Evolutionary conservation across 2,329 filamentous ascomycete genomes (phyloP), one percentile per base, ranked within the genome.

Genomic region (Talaromyces marneffei): DNA sequence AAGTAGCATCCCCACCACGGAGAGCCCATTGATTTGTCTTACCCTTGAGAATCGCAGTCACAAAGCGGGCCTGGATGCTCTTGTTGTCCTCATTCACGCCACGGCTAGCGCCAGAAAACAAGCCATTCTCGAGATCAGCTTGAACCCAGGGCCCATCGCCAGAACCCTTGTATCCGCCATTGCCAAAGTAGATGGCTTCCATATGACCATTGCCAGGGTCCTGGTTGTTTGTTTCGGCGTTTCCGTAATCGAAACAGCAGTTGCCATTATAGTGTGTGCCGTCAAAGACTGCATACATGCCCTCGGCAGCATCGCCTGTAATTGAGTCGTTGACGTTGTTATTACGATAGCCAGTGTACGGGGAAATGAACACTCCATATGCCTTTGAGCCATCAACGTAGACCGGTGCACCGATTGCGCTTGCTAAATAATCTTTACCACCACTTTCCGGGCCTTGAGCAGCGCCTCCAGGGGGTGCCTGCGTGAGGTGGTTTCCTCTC

Each of bases 101-200:
- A 1, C 77, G 27, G 62, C 70, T 78, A 0, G 57, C 9, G 14
- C 85, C 85, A 0, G 85, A 85, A 74, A 87, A 88, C 2, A 89
- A 74, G 3, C 84, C 83, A 64, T 88, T 87, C 69, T 89, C 86
- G 0, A 89, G 79, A 71, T 89, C 86, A 0, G 85, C 86, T 85
- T 88, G 87, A 66, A 88, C 70, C 86, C 86, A 88, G 0, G 86
- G 86, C 0, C 86, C 85, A 46, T 66, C 79, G 48, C 85, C 85
- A 3, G 82, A 60, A 8, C 86, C 86, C 7, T 71, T 72, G 18
- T 60, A 46, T 37, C 58, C 58, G 9, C 58, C 58, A 7, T 50
- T 60, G 35, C 58, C 58, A 55, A 60, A 60, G 46, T 60, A 60
- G 20, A 60, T 60, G 18, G 58, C 58, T 44, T 60, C 58, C 58